These are phyloP conservation scores for Geotrichum carabidarum DNA, from an alignment of 1,139 yeast genomes.

Conservation along the genomic window DNA sequence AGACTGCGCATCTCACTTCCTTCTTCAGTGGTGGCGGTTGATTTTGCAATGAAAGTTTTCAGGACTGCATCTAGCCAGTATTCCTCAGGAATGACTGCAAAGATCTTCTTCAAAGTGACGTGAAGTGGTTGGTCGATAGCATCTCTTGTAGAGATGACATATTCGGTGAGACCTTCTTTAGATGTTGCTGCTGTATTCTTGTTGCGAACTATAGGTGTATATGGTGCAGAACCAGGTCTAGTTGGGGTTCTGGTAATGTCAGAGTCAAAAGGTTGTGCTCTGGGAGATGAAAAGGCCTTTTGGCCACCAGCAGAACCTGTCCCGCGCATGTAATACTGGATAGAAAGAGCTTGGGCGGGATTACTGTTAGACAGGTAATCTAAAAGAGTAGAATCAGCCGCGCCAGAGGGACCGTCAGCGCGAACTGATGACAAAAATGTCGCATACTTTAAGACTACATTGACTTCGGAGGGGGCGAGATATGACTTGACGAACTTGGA, in stretches of 20 bases:
- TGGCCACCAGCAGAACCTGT: constrained; percentile 10
- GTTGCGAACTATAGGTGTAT: not conserved
- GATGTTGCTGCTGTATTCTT: not conserved
- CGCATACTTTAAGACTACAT: constrained; percentile 31
- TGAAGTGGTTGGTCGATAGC: constrained; percentile 39
- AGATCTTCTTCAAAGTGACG: constrained; percentile 61
- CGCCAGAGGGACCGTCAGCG: constrained; percentile 17
- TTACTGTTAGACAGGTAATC: constrained; percentile 28
- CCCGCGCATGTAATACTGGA: constrained; percentile 30
- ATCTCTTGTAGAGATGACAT: constrained; percentile 29
- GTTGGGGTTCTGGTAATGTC: constrained; percentile 7
- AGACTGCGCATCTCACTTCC: constrained; percentile 53
- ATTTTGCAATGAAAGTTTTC: constrained; percentile 62
- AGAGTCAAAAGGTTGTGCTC: constrained; percentile 3
- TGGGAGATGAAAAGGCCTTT: constrained; percentile 14
- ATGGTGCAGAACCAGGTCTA: constrained; percentile 8
- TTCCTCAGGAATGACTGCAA: constrained; percentile 54
- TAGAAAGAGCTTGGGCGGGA: constrained; percentile 24
- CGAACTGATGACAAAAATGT: constrained; percentile 31
- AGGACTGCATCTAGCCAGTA: constrained; percentile 61
- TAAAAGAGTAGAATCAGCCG: constrained; percentile 21
- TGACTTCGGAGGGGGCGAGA: constrained; percentile 32
- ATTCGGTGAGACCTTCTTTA: constrained; percentile 30
- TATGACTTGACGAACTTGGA: constrained; percentile 43
- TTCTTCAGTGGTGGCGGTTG: constrained; percentile 57